These are phyloP conservation scores for Pisolithus marmoratus DNA, from an alignment of 768 basidiomycete species.

Conservation along the genomic window DNA sequence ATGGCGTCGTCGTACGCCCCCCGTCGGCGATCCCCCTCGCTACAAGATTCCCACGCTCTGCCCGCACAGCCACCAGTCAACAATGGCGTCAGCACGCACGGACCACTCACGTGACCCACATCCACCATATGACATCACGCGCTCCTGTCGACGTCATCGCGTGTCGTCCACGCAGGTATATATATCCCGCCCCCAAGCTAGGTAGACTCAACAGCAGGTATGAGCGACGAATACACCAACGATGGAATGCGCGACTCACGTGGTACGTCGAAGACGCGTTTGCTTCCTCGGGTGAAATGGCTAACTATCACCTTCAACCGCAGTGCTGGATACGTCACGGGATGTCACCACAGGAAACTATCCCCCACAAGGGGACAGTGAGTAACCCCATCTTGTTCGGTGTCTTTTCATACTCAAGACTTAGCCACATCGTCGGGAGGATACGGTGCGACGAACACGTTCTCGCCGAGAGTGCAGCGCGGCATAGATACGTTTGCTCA, in stretches of 20 bases:
- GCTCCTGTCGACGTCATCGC: no score
- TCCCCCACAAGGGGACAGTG: conserved; percentile 4
- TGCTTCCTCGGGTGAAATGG: no score
- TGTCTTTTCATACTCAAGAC: not conserved
- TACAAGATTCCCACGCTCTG: not conserved
- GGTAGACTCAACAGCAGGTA: no score
- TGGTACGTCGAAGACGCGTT: no score
- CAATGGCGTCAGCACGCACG: conserved; percentile 18
- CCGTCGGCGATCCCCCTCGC: no score
- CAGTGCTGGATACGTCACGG: not conserved
- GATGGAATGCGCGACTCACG: no score
- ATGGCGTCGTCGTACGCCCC: no score
- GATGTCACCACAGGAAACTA: conserved; percentile 1
- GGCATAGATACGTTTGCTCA: not conserved
- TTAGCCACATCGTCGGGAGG: conserved; percentile 7
- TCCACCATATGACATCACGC: not conserved
- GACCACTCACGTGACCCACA: conserved; percentile 23
- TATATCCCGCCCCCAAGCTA: no score
- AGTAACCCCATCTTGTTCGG: not conserved
- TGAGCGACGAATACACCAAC: no score
- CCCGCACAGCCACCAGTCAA: conserved; percentile 7
- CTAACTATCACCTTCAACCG: not conserved
- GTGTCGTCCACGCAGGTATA: no score
- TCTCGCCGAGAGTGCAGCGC: not conserved
- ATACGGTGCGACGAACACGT: conserved; percentile 1